Evolutionary conservation across 805 yeast genomes (phyloP), one percentile per base, ranked within the genome.

Genomic region (Yarrowia phangngaensis): DNA sequence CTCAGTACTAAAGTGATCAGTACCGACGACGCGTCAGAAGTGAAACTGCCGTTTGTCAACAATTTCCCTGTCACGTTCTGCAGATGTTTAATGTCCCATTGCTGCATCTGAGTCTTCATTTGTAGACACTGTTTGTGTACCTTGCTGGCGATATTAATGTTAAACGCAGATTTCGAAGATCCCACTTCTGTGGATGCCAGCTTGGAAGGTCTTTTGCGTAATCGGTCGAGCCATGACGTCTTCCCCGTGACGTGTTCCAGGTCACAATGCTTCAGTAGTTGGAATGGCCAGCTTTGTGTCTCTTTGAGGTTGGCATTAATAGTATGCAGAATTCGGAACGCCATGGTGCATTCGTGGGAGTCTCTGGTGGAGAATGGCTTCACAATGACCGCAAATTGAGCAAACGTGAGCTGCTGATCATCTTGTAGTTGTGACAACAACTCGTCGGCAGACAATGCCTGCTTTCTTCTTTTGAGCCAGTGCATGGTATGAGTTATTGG

Each of bases 1-100:
- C 66, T 52, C 20, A 63, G 55, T 9, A 63, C 62, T 24, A 63
- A 53, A 23, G 55, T 52, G 24, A 64, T 62, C 8, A 63, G 56
- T 13, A 61, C 56, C 27, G 62, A 55, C 4, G 55, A 58, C 27
- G 64, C 59, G 48, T 63, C 66, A 0, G 61, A 53, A 34, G 45
- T 31, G 23, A 45, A 46, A 24, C 20, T 29, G 9, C 52, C 29
- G 35, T 36, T 23, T 27, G 36, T 23, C 15, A 53, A 54, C 30
- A 58, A 49, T 8, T 52, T 51, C 26, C 52, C 35, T 5, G 62
- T 63, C 41, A 60, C 60, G 22, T 33, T 36, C 43, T 61, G 58
- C 17, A 63, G 56, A 6, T 46, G 49, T n/a, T 53, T 50, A 20
- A 63, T 51, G 26, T 58, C 56, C 65, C 65, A 63, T 8, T 49